Base-by-base conservation (phyloP, 106 monocot species). In the Dendrobium officinale region DNA sequence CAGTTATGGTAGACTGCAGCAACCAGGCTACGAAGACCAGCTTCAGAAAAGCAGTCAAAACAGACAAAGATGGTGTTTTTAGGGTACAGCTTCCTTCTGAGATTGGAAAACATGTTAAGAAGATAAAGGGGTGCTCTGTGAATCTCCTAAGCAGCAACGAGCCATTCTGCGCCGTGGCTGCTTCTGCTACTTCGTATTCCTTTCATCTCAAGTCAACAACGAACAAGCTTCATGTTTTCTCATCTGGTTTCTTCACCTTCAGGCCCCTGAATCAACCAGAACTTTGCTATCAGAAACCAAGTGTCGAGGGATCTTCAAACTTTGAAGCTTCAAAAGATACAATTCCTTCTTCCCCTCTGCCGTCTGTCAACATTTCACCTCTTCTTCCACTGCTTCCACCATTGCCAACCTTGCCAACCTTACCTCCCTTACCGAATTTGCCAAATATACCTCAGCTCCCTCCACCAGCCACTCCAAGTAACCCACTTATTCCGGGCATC, bases 171-270 rank as follows among this genome's bases (percentile, higher is more conserved):
- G 24, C 88, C 0, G 75, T 85, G 9, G 74, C 88, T 41, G 76
- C 90, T 20, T 81, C 82, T 2, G 78, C 84, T 2, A 81, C 78
- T 4, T 56, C 86, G 13, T 56, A 81, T 4, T 44, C 55, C 3
- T 74, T 80, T 6, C 81, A 58, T 2, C 77, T 76, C 18, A 75
- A 61, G 7, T 81, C 51, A 22, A 79, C 78, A 20, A 79, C 26
- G 27, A 79, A 83, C 7, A 74, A 55, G 29, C 61, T 79, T n/a
- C 86, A 77, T 66, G 77, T 88, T 20, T 88, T 83, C 90, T 90
- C 93, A 6, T 85, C 88, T 18, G 90, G 93, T 22, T 75, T 88
- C 85, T 88, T 90, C 83, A 80, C 83, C 49, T 88, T 93, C 85
- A 86, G 77, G 55, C 88, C 91, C 1, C 64, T 83, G 33, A 76